These are phyloP conservation scores for Paramecium tetraurelia DNA, from an alignment of 73 alveolate genomes.

Conservation along the genomic window DNA sequence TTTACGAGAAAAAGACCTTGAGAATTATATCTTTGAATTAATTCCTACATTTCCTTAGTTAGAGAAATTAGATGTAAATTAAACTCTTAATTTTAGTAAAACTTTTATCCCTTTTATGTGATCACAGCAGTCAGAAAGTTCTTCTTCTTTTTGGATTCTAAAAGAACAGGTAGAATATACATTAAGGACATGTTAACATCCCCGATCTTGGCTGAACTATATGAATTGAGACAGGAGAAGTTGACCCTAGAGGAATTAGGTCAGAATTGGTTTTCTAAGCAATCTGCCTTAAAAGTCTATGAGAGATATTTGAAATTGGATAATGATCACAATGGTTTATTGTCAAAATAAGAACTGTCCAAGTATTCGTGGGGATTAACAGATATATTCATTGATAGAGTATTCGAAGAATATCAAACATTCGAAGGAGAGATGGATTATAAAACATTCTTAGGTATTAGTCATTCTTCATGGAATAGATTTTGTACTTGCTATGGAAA, in stretches of 20 bases:
- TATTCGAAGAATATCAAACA: conserved; percentile 93
- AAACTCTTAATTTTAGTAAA: conserved; percentile 59
- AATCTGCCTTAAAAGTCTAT: conserved; percentile 86
- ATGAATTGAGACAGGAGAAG: conserved; percentile 84
- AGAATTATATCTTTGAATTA: conserved; percentile 94
- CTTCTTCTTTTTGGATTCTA: conserved; percentile 94
- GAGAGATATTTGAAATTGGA: conserved; percentile 92
- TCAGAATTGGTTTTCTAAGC: conserved; percentile 89
- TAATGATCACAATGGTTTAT: conserved; percentile 94
- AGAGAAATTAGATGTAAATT: conserved; percentile 58
- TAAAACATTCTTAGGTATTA: conserved; percentile 79
- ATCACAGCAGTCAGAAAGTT: conserved; percentile 98
- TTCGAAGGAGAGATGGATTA: conserved; percentile 98
- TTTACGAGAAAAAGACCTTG: conserved; percentile 93
- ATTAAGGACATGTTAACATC: conserved; percentile 95
- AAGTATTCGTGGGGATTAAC: conserved; percentile 90
- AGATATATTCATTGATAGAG: conserved; percentile 89
- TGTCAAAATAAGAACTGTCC: conserved; percentile 83
- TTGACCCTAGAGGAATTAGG: conserved; percentile 81
- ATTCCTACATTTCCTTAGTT: conserved; percentile 95
- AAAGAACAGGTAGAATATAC: conserved; percentile 91
- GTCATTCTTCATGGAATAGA: conserved; percentile 54
- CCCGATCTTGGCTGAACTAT: conserved; percentile 91
- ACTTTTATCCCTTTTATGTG: conserved; percentile 96
- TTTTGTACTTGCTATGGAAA: conserved; percentile 99